Base-by-base conservation (phyloP, 2,329 filamentous ascomycete genomes). In the Talaromyces sp. region DNA sequence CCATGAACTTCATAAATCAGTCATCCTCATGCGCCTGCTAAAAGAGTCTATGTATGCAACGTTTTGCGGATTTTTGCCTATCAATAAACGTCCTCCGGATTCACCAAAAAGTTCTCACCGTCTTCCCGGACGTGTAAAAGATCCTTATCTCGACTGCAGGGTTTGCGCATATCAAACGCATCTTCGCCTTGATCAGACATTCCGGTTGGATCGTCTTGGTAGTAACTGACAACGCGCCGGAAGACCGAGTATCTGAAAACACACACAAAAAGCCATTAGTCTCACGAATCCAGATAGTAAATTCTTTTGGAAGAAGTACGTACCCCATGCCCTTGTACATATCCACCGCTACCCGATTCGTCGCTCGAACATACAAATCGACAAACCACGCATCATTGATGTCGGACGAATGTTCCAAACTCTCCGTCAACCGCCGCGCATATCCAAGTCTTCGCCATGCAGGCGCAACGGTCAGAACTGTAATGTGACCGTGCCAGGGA, bases 401-500 rank as follows among this genome's bases (percentile, higher is more conserved):
- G 71, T 97, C 90, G 47, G 91, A 92, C 2, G 88, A 89, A n/a
- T 84, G 83, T 78, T 97, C 94, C 35, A 99, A 84, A 64, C 91
- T 88, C 72, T 90, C 86, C 0, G 90, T 93, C 43, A 99, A 84
- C 54, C 90, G 89, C 66, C 90, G 92, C 60, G 94, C 95, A 71
- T 97, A 90, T 16, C 95, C 94, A 16, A 95, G 85, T 50, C 95
- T 87, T 33, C 95, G 89, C 59, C 92, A 92, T 64, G 90, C 87
- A 0, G 95, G 95, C 0, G 94, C 90, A 22, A 99, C 92, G 0
- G 95, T 98, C 60, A 99, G 84, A 41, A 94, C 95, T 4, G 95
- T 99, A 75, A 99, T 96, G 79, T 99, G 95, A 22, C 93, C 94
- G 81, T 99, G 95, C 92, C 93, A 98, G n/a, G 94, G 94, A n/a